Conservation (phyloP, 352 stramenopile genomes). For the Phytophthora idaei region DNA sequence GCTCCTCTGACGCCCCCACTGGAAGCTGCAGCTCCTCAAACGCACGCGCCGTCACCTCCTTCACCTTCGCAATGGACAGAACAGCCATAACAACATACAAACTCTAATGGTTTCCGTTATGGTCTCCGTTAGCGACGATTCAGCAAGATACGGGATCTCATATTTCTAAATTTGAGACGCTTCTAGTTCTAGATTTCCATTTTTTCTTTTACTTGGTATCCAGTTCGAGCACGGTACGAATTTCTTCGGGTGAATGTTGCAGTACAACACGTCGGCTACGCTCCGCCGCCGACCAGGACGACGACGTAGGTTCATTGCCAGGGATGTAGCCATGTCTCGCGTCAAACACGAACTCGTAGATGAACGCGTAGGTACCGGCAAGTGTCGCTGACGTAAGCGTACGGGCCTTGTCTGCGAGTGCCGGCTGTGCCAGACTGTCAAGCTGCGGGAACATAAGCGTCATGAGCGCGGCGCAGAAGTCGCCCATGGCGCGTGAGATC, state of each 20-base stretch:
- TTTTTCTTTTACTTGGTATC: slow-evolving; percentile 20
- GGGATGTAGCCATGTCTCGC: slow-evolving; percentile 46
- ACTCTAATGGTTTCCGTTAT: background rate
- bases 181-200: slow-evolving; percentile 1
- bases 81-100: slow-evolving; percentile 15
- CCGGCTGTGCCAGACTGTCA: slow-evolving; percentile 57
- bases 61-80: slow-evolving; percentile 28
- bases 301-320: slow-evolving; percentile 23
- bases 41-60: slow-evolving; percentile 47
- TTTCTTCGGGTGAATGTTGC: slow-evolving; percentile 63
- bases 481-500: slow-evolving; percentile 58
- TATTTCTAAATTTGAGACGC: background rate
- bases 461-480: slow-evolving; percentile 55
- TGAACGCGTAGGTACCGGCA: slow-evolving; percentile 49
- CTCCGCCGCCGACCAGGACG: slow-evolving; percentile 14
- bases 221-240: slow-evolving; percentile 69
- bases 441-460: slow-evolving; percentile 57
- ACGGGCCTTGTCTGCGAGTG: slow-evolving; percentile 50
- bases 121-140: no score
- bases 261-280: slow-evolving; percentile 39
- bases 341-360: slow-evolving; percentile 69
- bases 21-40: slow-evolving; percentile 67
- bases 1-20: slow-evolving; percentile 50
- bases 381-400: slow-evolving; percentile 43
- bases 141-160: background rate